Base-by-base conservation (phyloP, 768 basidiomycete species). In the Lactifluus volemus region DNA sequence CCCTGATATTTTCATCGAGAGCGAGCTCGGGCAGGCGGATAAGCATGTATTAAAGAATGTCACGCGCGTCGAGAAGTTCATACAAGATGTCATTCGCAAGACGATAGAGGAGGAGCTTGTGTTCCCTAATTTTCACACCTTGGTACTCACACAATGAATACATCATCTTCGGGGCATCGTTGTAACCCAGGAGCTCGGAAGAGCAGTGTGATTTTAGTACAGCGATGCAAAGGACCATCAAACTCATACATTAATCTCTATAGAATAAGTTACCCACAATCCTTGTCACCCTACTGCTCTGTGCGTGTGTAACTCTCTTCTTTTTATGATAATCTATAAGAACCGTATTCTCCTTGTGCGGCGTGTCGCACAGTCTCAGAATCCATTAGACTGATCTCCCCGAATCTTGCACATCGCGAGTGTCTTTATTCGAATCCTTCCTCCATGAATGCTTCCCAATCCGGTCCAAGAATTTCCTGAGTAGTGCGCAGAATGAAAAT, bases 11-110 rank as follows among this genome's bases (percentile, higher is more conserved):
- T 82, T 85, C 67, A 95, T 98, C 73, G 96, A 98, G 74, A 93
- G 90, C 68, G 95, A 98, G 77, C 96, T 98, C 53, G 96, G 96
- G 3, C 91, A 98, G 76, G 77, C 86, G 50, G 94, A 98, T 71
- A 96, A 94, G 65, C 95, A 98, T 75, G 91, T 97, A 11, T 70
- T 98, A 64, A 91, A 94, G 73, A 98, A 98, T 66, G 96, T 98
- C 29, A 92, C 91, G 4, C 84, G 96, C 59, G 89, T 99, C 12
- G 96, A 99, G 73, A 79, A 87, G 38, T 98, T 98, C 72, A 92
- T 98, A 53, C 89, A 94, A 71, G 94, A 98, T 68, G 91, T 96
- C 38, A 88, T 98, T 63, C 82, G 96, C 62, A 98, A 91, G 72
- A 95, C 93, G 2, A 75, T 99, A 49, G 94, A 97, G 71, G 96